A percentile compares a stretch with the other conserved stretches of the same genome.
Evolutionary conservation across 192 early-diverging fungal genomes (phyloP).

Genomic region (Backusella psychrophila): DNA sequence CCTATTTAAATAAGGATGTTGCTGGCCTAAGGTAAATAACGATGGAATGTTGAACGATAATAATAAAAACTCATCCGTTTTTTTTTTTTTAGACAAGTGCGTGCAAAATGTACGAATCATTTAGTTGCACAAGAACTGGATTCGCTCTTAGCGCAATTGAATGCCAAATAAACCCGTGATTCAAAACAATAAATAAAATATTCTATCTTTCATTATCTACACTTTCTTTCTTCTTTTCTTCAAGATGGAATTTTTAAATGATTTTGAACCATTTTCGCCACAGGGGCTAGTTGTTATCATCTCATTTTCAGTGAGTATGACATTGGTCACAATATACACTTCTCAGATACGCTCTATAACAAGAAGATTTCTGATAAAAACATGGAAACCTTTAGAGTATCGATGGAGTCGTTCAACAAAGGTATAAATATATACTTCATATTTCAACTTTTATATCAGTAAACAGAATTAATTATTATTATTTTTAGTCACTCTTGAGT

Average conservation of each 20-base stretch:
- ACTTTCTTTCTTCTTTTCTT: background rate
- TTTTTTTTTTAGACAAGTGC: slow-evolving; percentile 32
- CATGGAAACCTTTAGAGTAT: background rate
- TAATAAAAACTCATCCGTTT: background rate
- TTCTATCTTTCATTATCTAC: background rate
- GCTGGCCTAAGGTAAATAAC: slow-evolving; percentile 51
- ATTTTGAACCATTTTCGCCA: background rate
- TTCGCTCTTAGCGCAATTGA: slow-evolving; percentile 37
- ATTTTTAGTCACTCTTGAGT: slow-evolving; percentile 36
- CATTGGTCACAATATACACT: background rate
- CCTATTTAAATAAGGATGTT: slow-evolving; percentile 58
- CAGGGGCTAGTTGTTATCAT: background rate
- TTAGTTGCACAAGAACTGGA: slow-evolving; percentile 47
- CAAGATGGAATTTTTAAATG: background rate
- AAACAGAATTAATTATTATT: background rate
- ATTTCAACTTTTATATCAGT: background rate
- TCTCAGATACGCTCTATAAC: background rate
- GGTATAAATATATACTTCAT: background rate
- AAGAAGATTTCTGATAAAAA: background rate
- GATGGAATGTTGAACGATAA: background rate
- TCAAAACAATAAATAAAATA: slow-evolving; percentile 1
- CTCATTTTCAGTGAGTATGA: background rate
- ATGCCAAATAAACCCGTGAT: slow-evolving; percentile 26
- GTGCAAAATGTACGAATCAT: slow-evolving; percentile 43
- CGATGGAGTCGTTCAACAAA: background rate